These are phyloP conservation scores for Hippophae tibetana DNA, from an alignment of 306 rosid genomes.

Conservation along the genomic window DNA sequence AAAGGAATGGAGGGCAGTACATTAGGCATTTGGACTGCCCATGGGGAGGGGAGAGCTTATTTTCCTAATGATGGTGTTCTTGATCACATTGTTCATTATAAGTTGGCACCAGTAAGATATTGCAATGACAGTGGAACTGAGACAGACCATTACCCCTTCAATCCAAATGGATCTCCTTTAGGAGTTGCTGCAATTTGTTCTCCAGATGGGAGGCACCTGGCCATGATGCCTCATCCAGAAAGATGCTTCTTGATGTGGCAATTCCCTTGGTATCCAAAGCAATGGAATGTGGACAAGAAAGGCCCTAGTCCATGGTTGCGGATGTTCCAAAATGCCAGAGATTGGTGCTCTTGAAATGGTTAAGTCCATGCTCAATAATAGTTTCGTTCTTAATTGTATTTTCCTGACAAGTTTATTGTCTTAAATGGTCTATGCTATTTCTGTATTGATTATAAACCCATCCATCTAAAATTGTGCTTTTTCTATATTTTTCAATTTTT, in stretches of 20 bases:
- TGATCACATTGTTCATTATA: conserved; percentile 46
- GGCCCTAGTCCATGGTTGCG: conserved; percentile 88
- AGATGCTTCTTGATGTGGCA: conserved; percentile 95
- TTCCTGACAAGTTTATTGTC: too few relatives aligned
- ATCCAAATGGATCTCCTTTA: conserved; percentile 75
- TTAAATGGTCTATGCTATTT: too few relatives aligned
- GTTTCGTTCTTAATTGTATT: too few relatives aligned
- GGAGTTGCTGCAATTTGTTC: conserved; percentile 90
- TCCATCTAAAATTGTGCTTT: too few relatives aligned
- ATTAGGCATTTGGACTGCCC: conserved; percentile 83
- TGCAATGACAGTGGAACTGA: conserved; percentile 78
- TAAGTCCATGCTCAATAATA: background rate
- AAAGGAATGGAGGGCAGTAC: conserved; percentile 79
- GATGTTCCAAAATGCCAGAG: conserved; percentile 67
- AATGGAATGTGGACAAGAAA: conserved; percentile 59
- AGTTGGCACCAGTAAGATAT: conserved; percentile 69
- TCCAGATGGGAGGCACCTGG: conserved; percentile 86
- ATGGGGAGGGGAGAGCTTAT: conserved; percentile 85
- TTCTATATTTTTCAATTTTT: too few relatives aligned
- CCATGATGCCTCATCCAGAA: conserved; percentile 96
- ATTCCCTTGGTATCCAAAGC: conserved; percentile 78
- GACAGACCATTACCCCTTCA: conserved; percentile 76
- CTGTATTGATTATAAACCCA: too few relatives aligned
- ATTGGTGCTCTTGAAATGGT: conserved; percentile 27
- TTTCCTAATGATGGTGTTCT: conserved; percentile 70